phyloP scores from a whole-genome alignment of 257 asterid genomes.

The Plantago elongata region DNA sequence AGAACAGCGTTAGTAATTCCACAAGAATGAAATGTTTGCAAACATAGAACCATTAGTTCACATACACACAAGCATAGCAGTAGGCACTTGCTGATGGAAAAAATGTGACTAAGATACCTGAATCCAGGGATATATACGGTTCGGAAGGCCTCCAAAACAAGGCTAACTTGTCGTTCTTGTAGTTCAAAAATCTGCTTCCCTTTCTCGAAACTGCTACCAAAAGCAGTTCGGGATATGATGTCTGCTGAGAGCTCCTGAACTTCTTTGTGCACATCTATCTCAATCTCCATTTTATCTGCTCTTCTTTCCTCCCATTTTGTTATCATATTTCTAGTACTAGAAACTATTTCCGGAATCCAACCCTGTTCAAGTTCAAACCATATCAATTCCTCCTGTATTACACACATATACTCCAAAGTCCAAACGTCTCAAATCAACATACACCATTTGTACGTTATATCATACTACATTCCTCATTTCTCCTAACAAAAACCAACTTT shows the following conservation, averaged over 20 bases:
- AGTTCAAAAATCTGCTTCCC: constrained; percentile 45
- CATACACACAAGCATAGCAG: too few relatives aligned
- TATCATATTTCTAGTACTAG: constrained; percentile 34
- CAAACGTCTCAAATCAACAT: too few relatives aligned
- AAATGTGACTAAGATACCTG: constrained; percentile 24
- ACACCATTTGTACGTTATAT: too few relatives aligned
- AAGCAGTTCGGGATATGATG: constrained; percentile 53
- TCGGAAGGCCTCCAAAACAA: constrained; percentile 39
- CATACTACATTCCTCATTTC: too few relatives aligned
- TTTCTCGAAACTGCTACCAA: constrained; percentile 52
- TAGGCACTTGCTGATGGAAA: neutral
- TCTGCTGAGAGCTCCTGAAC: constrained; percentile 60
- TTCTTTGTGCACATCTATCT: constrained; percentile 45
- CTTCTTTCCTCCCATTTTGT: constrained; percentile 45
- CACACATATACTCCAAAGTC: neutral
- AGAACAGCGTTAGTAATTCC: too few relatives aligned
- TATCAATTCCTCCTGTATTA: neutral
- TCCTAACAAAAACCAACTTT: too few relatives aligned
- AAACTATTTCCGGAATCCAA: constrained; percentile 61
- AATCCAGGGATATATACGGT: constrained; percentile 53
- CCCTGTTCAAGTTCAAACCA: constrained; percentile 26
- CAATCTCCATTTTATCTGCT: constrained; percentile 40
- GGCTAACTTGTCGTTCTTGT: constrained; percentile 42
- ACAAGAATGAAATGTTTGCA: neutral
- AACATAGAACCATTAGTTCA: neutral